phyloP scores from a whole-genome alignment of 1,284 basidiomycete genomes.

The Moniliella sp. region DNA sequence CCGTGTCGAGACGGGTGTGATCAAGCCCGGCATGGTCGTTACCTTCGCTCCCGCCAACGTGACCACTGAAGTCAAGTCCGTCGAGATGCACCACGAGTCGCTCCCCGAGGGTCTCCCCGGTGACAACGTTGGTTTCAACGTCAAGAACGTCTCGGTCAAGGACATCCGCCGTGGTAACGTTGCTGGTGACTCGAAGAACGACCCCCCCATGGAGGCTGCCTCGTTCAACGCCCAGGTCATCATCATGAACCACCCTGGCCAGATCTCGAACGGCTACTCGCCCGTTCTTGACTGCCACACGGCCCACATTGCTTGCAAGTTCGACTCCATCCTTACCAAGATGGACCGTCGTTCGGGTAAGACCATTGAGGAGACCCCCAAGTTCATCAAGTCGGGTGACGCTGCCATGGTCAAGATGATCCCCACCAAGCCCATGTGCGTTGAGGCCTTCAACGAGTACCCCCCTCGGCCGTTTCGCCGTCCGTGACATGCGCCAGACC shows the following conservation, averaged over 20 bases:
- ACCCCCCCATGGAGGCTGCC: conserved; percentile 94
- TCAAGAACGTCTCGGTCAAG: conserved; percentile 98
- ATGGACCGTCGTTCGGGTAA: conserved; percentile 88
- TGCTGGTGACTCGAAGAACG: conserved; percentile 97
- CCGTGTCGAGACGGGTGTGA: conserved; percentile 98
- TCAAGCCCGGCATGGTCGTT: conserved; percentile 96
- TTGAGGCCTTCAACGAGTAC: conserved; percentile 91
- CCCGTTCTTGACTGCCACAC: conserved; percentile 99
- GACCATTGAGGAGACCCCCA: conserved; percentile 63
- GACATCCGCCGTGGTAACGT: conserved; percentile 99
- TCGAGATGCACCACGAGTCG: conserved; percentile 99
- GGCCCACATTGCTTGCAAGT: conserved; percentile 99
- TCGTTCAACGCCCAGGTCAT: conserved; percentile 99
- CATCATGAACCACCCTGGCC: conserved; percentile 99
- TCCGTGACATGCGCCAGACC: conserved; percentile 39
- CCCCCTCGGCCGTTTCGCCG: conserved; percentile 89
- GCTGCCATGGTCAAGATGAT: conserved; percentile 88
- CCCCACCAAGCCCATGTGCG: conserved; percentile 91
- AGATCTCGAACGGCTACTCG: conserved; percentile 91
- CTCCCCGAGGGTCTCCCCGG: conserved; percentile 81
- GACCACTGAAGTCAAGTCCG: conserved; percentile 98
- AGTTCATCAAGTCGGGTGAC: conserved; percentile 51
- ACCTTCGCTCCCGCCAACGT: conserved; percentile 89
- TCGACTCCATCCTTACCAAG: conserved; percentile 91
- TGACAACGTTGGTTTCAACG: conserved; percentile 87